phyloP scores from a whole-genome alignment of 192 early-diverging fungal genomes.

The Coemansia furcata region DNA sequence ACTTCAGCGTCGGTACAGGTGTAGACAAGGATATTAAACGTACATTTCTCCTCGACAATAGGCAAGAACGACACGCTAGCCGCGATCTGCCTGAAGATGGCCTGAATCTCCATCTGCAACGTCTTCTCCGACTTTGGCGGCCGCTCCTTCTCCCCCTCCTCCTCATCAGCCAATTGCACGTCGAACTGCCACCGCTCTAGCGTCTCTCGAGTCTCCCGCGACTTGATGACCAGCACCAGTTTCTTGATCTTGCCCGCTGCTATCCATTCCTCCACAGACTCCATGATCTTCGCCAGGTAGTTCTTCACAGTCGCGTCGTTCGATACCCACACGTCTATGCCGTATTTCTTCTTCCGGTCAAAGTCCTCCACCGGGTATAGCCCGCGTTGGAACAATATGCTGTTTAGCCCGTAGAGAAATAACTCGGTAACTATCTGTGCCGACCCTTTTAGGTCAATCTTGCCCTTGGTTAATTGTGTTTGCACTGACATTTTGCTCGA shows the following conservation, averaged over 20 bases:
- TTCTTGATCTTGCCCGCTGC: conserved; percentile 70
- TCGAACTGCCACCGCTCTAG: conserved; percentile 96
- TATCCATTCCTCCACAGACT: conserved; percentile 83
- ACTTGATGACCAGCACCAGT: conserved; percentile 83
- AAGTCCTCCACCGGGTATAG: conserved; percentile 95
- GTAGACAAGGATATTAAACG: conserved; percentile 89
- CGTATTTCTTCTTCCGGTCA: conserved; percentile 80
- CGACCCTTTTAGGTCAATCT: conserved; percentile 82
- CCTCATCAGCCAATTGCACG: conserved; percentile 65
- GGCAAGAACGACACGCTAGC: conserved; percentile 89
- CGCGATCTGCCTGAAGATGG: conserved; percentile 89
- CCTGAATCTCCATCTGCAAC: conserved; percentile 72
- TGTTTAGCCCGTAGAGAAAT: conserved; percentile 84
- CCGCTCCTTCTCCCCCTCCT: conserved; percentile 4
- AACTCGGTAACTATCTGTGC: conserved; percentile 84
- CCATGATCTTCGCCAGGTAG: conserved; percentile 75
- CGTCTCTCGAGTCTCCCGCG: conserved; percentile 77
- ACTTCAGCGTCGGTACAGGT: conserved; percentile 84
- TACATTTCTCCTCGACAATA: conserved; percentile 82
- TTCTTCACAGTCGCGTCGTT: conserved; percentile 66
- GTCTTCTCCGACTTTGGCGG: conserved; percentile 49
- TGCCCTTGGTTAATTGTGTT: conserved; percentile 53
- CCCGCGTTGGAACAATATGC: conserved; percentile 88
- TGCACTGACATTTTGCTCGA: conserved; percentile 28
- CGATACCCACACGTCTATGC: conserved; percentile 79